phyloP scores from a whole-genome alignment of 1,284 basidiomycete species.

The Xerocomus amazonicus region DNA sequence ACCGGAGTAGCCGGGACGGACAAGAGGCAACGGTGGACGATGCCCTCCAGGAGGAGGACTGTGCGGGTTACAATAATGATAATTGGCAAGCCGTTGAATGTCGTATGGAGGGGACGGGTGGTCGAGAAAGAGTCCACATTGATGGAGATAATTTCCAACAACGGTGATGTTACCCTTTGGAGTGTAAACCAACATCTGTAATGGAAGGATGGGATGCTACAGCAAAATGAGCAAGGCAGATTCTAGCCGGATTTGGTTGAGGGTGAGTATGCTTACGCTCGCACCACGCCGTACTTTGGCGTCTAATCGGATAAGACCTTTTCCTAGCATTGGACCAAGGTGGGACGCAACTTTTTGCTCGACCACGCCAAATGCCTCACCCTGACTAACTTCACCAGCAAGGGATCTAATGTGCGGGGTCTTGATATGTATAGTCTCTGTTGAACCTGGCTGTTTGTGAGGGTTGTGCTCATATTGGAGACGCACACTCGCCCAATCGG shows the following conservation, averaged over 20 bases:
- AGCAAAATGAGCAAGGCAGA: slow-evolving; percentile 17
- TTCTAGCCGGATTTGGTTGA: slow-evolving; percentile 14
- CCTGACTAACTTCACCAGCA: slow-evolving; percentile 49
- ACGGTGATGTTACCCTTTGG: slow-evolving; percentile 86
- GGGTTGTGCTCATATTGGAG: slow-evolving; percentile 67
- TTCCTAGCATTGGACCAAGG: slow-evolving; percentile 76
- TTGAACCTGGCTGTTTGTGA: slow-evolving; percentile 46
- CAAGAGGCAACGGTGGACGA: slow-evolving; percentile 40
- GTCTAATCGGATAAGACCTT: slow-evolving; percentile 82
- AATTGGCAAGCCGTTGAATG: slow-evolving; percentile 54
- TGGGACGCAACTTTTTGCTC: slow-evolving; percentile 78
- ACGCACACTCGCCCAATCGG: slow-evolving; percentile 76
- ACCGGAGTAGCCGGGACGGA: slow-evolving; percentile 41
- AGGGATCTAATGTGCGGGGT: slow-evolving; percentile 52
- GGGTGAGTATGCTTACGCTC: slow-evolving; percentile 44
- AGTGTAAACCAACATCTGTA: slow-evolving; percentile 88
- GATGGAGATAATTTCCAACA: slow-evolving; percentile 73
- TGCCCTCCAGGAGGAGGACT: slow-evolving; percentile 66
- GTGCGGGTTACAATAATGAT: slow-evolving; percentile 87
- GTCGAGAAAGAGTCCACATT: slow-evolving; percentile 70
- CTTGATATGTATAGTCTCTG: slow-evolving; percentile 80
- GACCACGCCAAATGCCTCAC: slow-evolving; percentile 79
- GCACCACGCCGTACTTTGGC: slow-evolving; percentile 68
- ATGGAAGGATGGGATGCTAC: slow-evolving; percentile 73
- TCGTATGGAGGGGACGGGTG: slow-evolving; percentile 69